Percentiles rank a stretch among this genome's conserved stretches.
These are phyloP conservation scores for Backusella sp. DNA, from an alignment of 192 early-diverging fungal species.

Conservation along the genomic window DNA sequence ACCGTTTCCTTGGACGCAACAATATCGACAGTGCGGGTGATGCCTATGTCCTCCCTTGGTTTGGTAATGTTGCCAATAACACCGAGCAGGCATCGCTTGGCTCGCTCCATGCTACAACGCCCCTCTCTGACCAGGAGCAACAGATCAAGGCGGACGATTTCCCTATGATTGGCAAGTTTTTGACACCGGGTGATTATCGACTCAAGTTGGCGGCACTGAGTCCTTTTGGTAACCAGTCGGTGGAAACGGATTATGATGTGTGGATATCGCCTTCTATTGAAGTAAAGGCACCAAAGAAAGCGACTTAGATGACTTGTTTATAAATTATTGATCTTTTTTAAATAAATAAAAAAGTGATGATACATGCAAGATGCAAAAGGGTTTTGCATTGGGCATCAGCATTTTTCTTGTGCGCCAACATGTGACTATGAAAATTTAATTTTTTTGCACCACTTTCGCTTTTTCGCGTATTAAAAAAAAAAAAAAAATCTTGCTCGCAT, in stretches of 20 bases:
- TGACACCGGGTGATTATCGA: background rate
- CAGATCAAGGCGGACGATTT: background rate
- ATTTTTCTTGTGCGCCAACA: too few species aligned
- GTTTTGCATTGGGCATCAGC: too few species aligned
- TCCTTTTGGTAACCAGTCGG: background rate
- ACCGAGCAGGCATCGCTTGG: slow-evolving; percentile 10
- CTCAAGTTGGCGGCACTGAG: background rate
- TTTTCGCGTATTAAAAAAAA: background rate
- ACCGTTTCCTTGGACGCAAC: slow-evolving; percentile 16
- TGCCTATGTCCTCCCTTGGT: slow-evolving; percentile 19
- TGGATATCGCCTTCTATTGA: background rate
- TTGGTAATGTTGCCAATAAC: slow-evolving; percentile 12
- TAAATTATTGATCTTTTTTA: too few species aligned
- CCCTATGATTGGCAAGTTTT: background rate
- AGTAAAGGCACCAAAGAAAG: background rate
- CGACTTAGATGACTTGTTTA: background rate
- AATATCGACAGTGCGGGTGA: background rate
- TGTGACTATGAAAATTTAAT: background rate
- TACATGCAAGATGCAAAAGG: too few species aligned
- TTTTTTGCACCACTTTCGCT: background rate
- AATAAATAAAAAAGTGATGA: too few species aligned
- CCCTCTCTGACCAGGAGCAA: background rate
- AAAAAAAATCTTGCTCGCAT: background rate
- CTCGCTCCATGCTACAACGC: background rate
- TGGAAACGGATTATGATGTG: background rate